Conservation (phyloP, 495 filamentous ascomycete species). For the Pyronema omphalodes region DNA sequence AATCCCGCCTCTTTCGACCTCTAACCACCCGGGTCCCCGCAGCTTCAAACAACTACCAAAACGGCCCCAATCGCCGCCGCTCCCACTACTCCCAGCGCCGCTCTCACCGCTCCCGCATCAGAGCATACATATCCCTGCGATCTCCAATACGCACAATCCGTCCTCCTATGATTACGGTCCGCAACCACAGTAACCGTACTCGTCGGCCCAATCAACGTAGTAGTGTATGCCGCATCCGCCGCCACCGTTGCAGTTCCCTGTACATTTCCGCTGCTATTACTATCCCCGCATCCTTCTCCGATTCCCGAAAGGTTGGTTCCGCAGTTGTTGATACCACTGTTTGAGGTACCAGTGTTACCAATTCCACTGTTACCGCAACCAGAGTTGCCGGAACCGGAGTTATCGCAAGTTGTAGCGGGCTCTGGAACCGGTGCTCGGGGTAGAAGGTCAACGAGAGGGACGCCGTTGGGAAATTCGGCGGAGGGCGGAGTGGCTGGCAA, state of each 20-base stretch:
- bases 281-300: conserved; percentile 7
- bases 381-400: conserved; percentile 1
- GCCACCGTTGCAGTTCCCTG: conserved; percentile 8
- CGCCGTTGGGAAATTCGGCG: too few relatives aligned
- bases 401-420: not conserved
- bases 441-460: too few relatives aligned
- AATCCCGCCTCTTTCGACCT: too few relatives aligned
- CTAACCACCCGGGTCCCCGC: too few relatives aligned
- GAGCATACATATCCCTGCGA: conserved; percentile 19
- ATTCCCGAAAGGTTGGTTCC: conserved; percentile 17
- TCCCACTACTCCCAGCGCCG: conserved; percentile 6
- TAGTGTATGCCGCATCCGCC: conserved; percentile 8
- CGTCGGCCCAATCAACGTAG: conserved; percentile 13
- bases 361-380: conserved; percentile 16
- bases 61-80: conserved; percentile 5
- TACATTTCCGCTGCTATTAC: conserved; percentile 8
- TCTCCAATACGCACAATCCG: conserved; percentile 20
- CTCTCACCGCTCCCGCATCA: conserved; percentile 3
- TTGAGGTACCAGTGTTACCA: conserved; percentile 16
- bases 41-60: conserved; percentile 1
- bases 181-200: conserved; percentile 15
- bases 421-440: not conserved
- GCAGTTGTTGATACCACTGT: conserved; percentile 15
- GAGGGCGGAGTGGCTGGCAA: too few relatives aligned
- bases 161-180: conserved; percentile 9